Percentiles rank a stretch among this genome's conserved stretches.
Evolutionary conservation across 2,329 filamentous ascomycete species (phyloP).

Genomic region (Neofusicoccum ribis): DNA sequence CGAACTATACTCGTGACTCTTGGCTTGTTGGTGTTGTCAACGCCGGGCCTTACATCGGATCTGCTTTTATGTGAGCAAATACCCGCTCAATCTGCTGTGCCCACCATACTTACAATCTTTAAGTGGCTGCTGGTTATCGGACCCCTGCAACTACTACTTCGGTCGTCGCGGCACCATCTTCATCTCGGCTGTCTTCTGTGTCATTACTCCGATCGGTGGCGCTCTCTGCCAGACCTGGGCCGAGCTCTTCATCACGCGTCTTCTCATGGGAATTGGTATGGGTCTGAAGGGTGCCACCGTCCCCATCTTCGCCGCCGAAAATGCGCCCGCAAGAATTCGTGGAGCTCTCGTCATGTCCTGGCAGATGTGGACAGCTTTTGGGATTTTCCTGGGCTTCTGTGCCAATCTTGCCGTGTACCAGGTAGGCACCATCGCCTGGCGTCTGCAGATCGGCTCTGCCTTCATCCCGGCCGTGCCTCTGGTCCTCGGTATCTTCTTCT

Average conservation of each 20-base stretch:
- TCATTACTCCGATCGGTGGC: conserved; percentile 47
- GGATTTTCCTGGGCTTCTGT: conserved; percentile 47
- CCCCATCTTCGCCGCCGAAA: conserved; percentile 76
- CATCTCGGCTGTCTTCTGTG: conserved; percentile 68
- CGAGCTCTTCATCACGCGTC: conserved; percentile 68
- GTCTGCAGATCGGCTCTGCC: conserved; percentile 42
- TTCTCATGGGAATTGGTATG: conserved; percentile 76
- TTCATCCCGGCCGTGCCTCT: conserved; percentile 43
- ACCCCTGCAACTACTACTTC: conserved; percentile 68
- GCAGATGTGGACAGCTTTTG: conserved; percentile 47
- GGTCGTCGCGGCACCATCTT: conserved; percentile 78
- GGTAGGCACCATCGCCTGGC: conserved; percentile 38
- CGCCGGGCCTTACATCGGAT: conserved; percentile 63
- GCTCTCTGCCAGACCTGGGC: conserved; percentile 70
- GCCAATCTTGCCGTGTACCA: conserved; percentile 44
- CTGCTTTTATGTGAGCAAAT: conserved; percentile 54
- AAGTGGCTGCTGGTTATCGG: conserved; percentile 69
- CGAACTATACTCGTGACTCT: conserved; percentile 5
- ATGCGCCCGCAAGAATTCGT: conserved; percentile 51
- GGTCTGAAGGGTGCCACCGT: conserved; percentile 74
- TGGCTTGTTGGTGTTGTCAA: conserved; percentile 67
- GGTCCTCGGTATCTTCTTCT: conserved; percentile 40
- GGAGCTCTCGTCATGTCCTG: conserved; percentile 39
- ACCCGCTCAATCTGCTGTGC: not conserved
- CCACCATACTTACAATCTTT: not conserved